phyloP scores from a whole-genome alignment of 2,329 filamentous ascomycete species.

The Leptographium procerum region DNA sequence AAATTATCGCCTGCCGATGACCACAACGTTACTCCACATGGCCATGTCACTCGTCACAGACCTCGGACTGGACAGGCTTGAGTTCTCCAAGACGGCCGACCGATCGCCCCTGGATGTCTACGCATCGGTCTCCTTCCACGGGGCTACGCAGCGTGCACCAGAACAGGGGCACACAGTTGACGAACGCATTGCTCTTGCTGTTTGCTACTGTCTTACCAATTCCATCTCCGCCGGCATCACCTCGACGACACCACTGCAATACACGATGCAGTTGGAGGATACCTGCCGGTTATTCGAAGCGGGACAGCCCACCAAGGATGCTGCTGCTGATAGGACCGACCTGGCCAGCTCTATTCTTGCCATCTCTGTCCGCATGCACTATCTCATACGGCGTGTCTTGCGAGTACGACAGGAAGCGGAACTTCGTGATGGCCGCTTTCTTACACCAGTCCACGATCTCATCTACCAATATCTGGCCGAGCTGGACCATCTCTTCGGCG shows the following conservation, averaged over 20 bases:
- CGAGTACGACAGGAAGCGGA: conserved; percentile 11
- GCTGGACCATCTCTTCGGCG: conserved; percentile 6
- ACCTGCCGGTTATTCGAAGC: conserved; percentile 11
- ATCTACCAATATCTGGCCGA: conserved; percentile 8
- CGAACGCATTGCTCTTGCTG: conserved; percentile 30
- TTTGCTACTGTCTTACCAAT: conserved; percentile 30
- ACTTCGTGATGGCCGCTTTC: conserved; percentile 5
- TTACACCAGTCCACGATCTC: conserved; percentile 4
- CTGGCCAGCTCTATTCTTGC: conserved; percentile 9
- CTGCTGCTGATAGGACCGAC: neutral
- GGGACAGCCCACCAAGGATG: neutral
- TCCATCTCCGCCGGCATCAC: conserved; percentile 7
- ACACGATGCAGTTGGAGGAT: conserved; percentile 20
- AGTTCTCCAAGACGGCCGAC: conserved; percentile 2
- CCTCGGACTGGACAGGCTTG: conserved; percentile 13
- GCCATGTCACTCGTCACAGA: conserved; percentile 14
- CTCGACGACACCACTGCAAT: conserved; percentile 30
- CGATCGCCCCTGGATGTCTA: conserved; percentile 11
- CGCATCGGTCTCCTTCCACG: conserved; percentile 7
- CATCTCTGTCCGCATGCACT: conserved; percentile 11
- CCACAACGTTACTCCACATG: conserved; percentile 12
- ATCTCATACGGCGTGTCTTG: conserved; percentile 10
- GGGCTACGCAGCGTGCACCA: neutral
- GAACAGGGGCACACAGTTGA: conserved; percentile 18
- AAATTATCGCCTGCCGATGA: conserved; percentile 11